Evolutionary conservation across 306 rosid species (phyloP).

Genomic region (Cercis canadensis): DNA sequence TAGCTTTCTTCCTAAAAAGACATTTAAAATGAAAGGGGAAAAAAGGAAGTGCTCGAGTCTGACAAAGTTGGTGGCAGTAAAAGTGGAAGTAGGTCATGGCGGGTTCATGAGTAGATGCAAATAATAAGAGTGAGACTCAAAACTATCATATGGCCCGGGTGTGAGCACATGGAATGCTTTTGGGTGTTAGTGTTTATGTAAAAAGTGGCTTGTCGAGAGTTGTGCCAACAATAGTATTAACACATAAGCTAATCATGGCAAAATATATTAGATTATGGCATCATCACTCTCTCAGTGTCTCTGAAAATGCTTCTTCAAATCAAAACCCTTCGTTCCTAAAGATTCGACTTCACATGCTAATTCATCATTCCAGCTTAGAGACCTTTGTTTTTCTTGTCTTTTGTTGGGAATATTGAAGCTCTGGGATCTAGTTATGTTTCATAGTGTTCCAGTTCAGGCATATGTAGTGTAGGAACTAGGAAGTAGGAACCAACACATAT

Average conservation of each 20-base stretch:
- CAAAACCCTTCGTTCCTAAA: constrained; percentile 35
- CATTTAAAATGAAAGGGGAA: neutral
- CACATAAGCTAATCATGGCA: constrained; percentile 44
- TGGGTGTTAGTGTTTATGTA: constrained; percentile 37
- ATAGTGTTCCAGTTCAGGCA: neutral
- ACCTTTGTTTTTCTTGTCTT: constrained; percentile 44
- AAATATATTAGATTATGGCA: constrained; percentile 35
- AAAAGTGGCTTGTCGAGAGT: constrained; percentile 48
- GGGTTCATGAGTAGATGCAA: constrained; percentile 33
- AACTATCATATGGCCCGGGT: constrained; percentile 25
- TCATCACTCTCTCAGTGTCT: constrained; percentile 9
- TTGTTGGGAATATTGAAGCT: constrained; percentile 27
- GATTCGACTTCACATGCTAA: constrained; percentile 85
- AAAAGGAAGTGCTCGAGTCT: neutral
- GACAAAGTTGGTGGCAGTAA: constrained; percentile 42
- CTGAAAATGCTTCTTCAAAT: constrained; percentile 28
- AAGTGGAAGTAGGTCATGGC: constrained; percentile 44
- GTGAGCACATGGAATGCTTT: constrained; percentile 65
- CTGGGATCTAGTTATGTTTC: constrained; percentile 27
- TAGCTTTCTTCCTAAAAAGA: constrained; percentile 19
- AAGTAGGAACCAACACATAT: neutral
- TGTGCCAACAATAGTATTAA: constrained; percentile 47
- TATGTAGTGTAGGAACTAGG: no score
- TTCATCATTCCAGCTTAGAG: constrained; percentile 54
- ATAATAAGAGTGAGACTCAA: constrained; percentile 36